These are phyloP conservation scores for Alternaria atra DNA, from an alignment of 2,329 filamentous ascomycete species.

Conservation along the genomic window DNA sequence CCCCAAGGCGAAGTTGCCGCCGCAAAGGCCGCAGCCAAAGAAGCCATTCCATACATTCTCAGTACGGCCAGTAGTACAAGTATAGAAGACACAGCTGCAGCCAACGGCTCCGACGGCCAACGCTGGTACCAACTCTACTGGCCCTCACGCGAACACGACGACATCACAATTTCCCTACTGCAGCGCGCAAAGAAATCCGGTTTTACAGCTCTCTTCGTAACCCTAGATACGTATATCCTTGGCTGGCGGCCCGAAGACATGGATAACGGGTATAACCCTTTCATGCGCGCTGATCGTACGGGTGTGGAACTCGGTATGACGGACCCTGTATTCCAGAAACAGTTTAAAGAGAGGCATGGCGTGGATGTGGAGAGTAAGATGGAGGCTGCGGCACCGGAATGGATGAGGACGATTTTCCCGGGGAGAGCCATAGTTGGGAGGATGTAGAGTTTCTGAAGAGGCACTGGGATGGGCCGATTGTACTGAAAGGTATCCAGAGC, in stretches of 20 bases:
- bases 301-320: slow-evolving; percentile 71
- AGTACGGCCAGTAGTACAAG: slow-evolving; percentile 68
- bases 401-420: slow-evolving; percentile 50
- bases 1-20: slow-evolving; percentile 69
- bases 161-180: slow-evolving; percentile 70
- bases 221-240: slow-evolving; percentile 73
- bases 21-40: slow-evolving; percentile 66
- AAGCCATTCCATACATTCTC: slow-evolving; percentile 70
- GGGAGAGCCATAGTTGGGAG: slow-evolving; percentile 67
- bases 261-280: slow-evolving; percentile 60
- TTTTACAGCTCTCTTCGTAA: slow-evolving; percentile 72
- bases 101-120: slow-evolving; percentile 60
- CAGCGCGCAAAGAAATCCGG: slow-evolving; percentile 67
- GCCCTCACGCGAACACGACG: slow-evolving; percentile 69
- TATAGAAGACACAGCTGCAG: slow-evolving; percentile 70
- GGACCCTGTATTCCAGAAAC: slow-evolving; percentile 71
- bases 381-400: slow-evolving; percentile 30
- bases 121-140: slow-evolving; percentile 79
- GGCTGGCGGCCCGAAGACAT: slow-evolving; percentile 73
- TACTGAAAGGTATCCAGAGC: slow-evolving; percentile 67
- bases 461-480: slow-evolving; percentile 71
- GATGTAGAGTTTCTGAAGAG: slow-evolving; percentile 66
- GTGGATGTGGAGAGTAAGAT: slow-evolving; percentile 53
- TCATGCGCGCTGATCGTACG: slow-evolving; percentile 44
- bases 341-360: slow-evolving; percentile 60